These are phyloP conservation scores for Platanthera guangdongensis DNA, from an alignment of 106 monocot genomes.

Conservation along the genomic window DNA sequence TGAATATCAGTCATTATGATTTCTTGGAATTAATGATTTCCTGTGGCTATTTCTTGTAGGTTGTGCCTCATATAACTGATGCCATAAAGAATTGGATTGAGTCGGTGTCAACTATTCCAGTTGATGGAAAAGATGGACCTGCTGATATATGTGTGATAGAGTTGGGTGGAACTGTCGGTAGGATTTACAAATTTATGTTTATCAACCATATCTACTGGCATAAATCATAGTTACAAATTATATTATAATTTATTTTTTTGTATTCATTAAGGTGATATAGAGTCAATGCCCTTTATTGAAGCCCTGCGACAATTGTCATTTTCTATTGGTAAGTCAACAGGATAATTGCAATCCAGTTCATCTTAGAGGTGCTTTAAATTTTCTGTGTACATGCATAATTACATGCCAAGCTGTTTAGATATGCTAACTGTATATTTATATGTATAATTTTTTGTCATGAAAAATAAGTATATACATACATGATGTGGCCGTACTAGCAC, in stretches of 20 bases:
- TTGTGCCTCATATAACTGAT: slow-evolving; percentile 79
- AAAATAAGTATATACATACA: no score
- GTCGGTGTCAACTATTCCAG: slow-evolving; percentile 51
- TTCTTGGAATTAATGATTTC: not conserved
- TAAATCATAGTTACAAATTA: not conserved
- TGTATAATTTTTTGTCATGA: no score
- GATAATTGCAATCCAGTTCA: not conserved
- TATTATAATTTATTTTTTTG: not conserved
- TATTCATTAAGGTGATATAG: slow-evolving; percentile 55
- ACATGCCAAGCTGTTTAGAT: no score
- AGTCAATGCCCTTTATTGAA: slow-evolving; percentile 87
- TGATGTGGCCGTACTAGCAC: no score
- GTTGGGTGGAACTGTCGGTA: slow-evolving; percentile 83
- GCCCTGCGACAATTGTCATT: slow-evolving; percentile 76
- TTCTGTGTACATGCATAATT: no score
- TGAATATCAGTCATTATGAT: not conserved
- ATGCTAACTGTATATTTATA: no score
- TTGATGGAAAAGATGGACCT: slow-evolving; percentile 51
- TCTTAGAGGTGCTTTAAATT: not conserved
- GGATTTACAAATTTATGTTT: not conserved
- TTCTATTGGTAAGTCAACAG: slow-evolving; percentile 49
- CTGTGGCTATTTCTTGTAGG: slow-evolving; percentile 22
- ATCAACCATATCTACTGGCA: not conserved
- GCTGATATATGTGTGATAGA: slow-evolving; percentile 83
- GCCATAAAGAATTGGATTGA: slow-evolving; percentile 75